Evolutionary conservation across 345 rosid species (phyloP), one percentile per base, ranked within the genome.

Genomic region (Clausena lansium): DNA sequence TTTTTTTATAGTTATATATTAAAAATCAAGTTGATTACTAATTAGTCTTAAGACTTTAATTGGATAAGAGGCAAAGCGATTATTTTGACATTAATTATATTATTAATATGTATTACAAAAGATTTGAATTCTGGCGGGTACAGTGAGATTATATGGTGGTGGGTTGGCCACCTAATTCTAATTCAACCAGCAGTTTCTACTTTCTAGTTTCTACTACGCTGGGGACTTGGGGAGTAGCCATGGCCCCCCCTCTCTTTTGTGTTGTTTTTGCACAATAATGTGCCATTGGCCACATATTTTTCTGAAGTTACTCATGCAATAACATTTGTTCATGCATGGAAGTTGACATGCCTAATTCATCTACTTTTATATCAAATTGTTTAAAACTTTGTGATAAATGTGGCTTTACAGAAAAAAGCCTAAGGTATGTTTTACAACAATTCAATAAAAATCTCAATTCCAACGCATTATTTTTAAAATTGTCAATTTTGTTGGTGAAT

Each of bases 161-260:
- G 70, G 57, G 76, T 84, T 60, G 87, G 85, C 79, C 82, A 83
- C 84, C 86, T 71, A 83, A 84, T 79, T 70, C 86, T 71, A 83
- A 84, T 79, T 70, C 79, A 76, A 74, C 77, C 71, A 60, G 19
- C 33, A 38, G 38, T 57, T 36, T 36, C 8, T 25, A 20, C 36
- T 4, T n/a, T n/a, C n/a, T n/a, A 38, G 38, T 57, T 36, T 36
- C 8, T 25, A 20, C 36, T 4, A 24, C 24, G 27, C 17, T 24
- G 55, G 25, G 30, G 17, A 25, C 50, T 24, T 0, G 67, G 54
- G 63, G n/a, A n/a, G 39, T 9, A 35, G 52, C 60, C 76, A 73
- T 59, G 70, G 27, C 50, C 47, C 47, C 58, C 5, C 25, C 13
- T 7, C 5, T 10, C n/a, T 7, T 19, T 24, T 38, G 22, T 20